These are phyloP conservation scores for Sporothrix globosa DNA, from an alignment of 2,329 filamentous ascomycete species.

Conservation along the genomic window DNA sequence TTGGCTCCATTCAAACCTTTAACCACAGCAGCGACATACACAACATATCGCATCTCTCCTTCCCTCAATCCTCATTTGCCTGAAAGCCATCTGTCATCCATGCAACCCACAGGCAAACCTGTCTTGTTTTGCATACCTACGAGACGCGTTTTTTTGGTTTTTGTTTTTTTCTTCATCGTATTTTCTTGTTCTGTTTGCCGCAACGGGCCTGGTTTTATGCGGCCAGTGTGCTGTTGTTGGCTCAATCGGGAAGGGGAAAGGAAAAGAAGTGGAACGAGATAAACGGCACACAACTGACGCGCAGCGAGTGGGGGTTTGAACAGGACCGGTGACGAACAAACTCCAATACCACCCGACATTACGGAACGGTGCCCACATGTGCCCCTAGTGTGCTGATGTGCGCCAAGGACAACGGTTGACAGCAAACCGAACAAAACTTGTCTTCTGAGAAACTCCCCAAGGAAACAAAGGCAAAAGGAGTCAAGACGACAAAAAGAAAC, in stretches of 20 bases:
- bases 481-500: background rate
- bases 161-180: background rate
- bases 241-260: background rate
- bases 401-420: conserved; percentile 8
- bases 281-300: conserved; percentile 10
- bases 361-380: conserved; percentile 17
- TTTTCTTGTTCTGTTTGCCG: background rate
- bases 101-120: background rate
- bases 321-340: conserved; percentile 8
- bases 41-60: background rate
- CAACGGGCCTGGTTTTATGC: background rate
- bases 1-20: background rate
- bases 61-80: background rate
- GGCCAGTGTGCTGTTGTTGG: background rate
- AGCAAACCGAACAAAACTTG: background rate
- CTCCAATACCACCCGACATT: conserved; percentile 10
- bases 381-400: background rate
- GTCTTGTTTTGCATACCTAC: background rate
- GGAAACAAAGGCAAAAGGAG: background rate
- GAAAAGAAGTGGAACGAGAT: background rate
- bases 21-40: background rate
- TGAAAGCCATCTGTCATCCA: background rate
- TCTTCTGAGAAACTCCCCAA: background rate
- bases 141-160: background rate
- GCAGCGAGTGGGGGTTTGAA: conserved; percentile 24